Percentiles rank a stretch among this genome's conserved stretches.
Evolutionary conservation across 2,329 filamentous ascomycete genomes (phyloP).

Genomic region (Claviceps fusiformis): DNA sequence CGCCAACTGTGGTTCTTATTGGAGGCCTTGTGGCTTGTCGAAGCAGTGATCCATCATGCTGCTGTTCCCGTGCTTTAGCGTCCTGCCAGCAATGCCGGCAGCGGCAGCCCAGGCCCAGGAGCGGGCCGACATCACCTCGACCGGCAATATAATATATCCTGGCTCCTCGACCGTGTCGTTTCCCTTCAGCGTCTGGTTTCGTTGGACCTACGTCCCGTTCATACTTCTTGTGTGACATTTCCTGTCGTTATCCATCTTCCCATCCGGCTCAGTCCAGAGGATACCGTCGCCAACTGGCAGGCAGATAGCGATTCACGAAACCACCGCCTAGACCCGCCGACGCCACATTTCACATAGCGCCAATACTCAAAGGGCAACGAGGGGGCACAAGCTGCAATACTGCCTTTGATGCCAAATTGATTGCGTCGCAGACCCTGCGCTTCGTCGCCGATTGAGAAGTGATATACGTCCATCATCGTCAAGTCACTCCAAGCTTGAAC

Average conservation of each 20-base stretch:
- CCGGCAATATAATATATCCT: slow-evolving; percentile 6
- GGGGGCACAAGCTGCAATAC: not conserved
- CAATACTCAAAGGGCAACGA: not conserved
- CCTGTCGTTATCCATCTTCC: not conserved
- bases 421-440: not conserved
- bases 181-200: not conserved
- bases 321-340: not conserved
- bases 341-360: not conserved
- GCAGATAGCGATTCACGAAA: not conserved
- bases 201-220: not conserved
- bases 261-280: not conserved
- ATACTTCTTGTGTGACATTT: not conserved
- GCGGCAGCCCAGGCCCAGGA: not conserved
- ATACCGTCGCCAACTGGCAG: not conserved
- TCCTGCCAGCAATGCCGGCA: not conserved
- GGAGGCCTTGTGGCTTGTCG: not conserved
- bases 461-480: not conserved
- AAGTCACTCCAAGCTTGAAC: not conserved
- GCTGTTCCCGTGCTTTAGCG: slow-evolving; percentile 7
- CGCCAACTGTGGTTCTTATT: not conserved
- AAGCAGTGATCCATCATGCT: slow-evolving; percentile 12
- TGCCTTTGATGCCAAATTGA: slow-evolving; percentile 1
- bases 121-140: slow-evolving; percentile 11
- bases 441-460: not conserved
- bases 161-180: not conserved